These are phyloP conservation scores for Calonectria crousiana DNA, from an alignment of 2,329 filamentous ascomycete genomes.

Conservation along the genomic window DNA sequence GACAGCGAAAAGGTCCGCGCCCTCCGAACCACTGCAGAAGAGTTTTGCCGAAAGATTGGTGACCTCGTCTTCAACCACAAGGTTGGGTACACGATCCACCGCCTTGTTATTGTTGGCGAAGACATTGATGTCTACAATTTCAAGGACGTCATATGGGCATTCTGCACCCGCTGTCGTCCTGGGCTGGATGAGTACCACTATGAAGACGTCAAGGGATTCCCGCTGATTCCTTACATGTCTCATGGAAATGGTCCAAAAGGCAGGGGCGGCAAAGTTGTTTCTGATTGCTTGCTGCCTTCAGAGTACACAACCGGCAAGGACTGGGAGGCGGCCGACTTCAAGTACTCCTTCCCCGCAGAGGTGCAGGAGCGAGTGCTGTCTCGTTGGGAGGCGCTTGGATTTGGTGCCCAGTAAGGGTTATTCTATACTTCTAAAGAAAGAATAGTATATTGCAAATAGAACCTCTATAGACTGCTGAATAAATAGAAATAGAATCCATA, in stretches of 20 bases:
- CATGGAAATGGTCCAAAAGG: constrained; percentile 51
- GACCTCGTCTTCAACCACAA: constrained; percentile 58
- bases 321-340: constrained; percentile 49
- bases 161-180: constrained; percentile 60
- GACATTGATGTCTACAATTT: constrained; percentile 62
- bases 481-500: neutral
- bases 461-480: neutral
- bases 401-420: constrained; percentile 16
- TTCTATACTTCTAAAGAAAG: neutral
- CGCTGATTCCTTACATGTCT: constrained; percentile 60
- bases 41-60: constrained; percentile 56
- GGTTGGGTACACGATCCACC: constrained; percentile 55
- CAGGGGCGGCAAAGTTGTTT: constrained; percentile 60
- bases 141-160: constrained; percentile 63
- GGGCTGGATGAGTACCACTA: constrained; percentile 57
- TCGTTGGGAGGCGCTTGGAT: constrained; percentile 50
- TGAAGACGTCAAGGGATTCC: constrained; percentile 58
- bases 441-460: neutral
- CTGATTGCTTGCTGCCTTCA: constrained; percentile 55
- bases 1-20: constrained; percentile 68
- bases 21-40: constrained; percentile 61
- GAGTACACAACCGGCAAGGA: constrained; percentile 55
- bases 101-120: constrained; percentile 59
- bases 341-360: constrained; percentile 52
- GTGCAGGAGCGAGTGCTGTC: constrained; percentile 52